Conservation (phyloP, 23 red algal species). For the Cyanidioschyzon merolae region DNA sequence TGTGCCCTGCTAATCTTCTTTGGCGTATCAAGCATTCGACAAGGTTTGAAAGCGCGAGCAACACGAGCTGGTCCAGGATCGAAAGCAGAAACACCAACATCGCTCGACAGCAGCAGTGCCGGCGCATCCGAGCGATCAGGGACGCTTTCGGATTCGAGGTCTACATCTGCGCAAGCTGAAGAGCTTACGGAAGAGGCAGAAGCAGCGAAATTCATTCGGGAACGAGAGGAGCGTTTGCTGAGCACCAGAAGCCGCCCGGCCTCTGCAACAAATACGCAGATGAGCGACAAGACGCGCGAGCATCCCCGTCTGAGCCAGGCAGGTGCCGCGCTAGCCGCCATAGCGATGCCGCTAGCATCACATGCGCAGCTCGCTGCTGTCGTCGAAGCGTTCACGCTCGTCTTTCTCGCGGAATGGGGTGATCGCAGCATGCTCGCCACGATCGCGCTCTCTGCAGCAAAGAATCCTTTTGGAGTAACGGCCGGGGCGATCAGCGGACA, state of each 20-base stretch:
- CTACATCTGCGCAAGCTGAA: no score
- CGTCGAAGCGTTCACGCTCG: constrained; percentile 63
- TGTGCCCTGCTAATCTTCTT: constrained; percentile 90
- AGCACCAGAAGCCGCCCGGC: background rate
- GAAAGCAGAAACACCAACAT: background rate
- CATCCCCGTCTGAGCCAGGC: constrained; percentile 1
- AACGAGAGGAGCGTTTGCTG: background rate
- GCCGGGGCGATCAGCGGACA: constrained; percentile 70
- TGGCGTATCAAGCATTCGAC: constrained; percentile 66
- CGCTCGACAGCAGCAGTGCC: background rate
- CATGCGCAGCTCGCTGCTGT: constrained; percentile 28
- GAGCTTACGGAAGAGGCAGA: background rate
- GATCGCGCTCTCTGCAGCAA: constrained; percentile 85
- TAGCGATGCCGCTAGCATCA: background rate
- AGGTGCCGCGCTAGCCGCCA: background rate
- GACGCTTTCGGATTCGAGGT: no score
- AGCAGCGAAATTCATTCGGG: background rate
- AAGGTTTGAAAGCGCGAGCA: constrained; percentile 22
- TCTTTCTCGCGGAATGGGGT: constrained; percentile 96
- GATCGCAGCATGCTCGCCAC: constrained; percentile 86
- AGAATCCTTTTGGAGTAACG: constrained; percentile 68
- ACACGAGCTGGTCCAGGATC: background rate
- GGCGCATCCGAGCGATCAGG: no score
- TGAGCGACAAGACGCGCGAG: background rate
- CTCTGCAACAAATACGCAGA: background rate